Conservation (phyloP, 192 early-diverging fungal species). For the Gonapodya sp. region DNA sequence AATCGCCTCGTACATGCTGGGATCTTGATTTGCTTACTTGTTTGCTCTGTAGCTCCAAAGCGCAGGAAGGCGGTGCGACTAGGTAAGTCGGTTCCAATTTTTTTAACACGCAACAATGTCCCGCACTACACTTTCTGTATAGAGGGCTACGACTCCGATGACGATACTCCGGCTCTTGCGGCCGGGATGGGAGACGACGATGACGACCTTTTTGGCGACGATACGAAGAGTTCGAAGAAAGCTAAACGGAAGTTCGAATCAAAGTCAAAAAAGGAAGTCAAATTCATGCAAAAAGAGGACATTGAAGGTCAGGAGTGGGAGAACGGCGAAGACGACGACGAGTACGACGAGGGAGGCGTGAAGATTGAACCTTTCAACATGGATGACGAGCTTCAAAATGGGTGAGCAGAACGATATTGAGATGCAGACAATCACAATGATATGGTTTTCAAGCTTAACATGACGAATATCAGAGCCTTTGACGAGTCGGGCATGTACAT, state of each 20-base stretch:
- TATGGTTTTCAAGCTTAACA: neutral
- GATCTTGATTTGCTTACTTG: neutral
- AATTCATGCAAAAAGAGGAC: conserved; percentile 8
- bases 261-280: conserved; percentile 17
- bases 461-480: conserved; percentile 21
- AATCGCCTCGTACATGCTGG: conserved; percentile 11
- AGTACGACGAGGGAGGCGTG: conserved; percentile 16
- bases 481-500: conserved; percentile 43
- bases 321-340: conserved; percentile 12
- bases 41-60: conserved; percentile 16
- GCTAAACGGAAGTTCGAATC: conserved; percentile 9
- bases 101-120: conserved; percentile 6
- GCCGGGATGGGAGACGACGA: conserved; percentile 16
- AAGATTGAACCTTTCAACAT: conserved; percentile 47
- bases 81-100: neutral
- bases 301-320: conserved; percentile 21
- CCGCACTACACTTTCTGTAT: conserved; percentile 11
- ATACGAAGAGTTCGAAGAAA: neutral
- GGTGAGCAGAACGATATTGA: conserved; percentile 18
- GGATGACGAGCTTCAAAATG: conserved; percentile 47
- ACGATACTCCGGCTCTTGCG: conserved; percentile 5
- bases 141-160: conserved; percentile 15
- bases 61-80: conserved; percentile 26
- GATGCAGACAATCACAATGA: neutral
- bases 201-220: conserved; percentile 34